A percentile compares a stretch with the other conserved stretches of the same genome.
These are phyloP conservation scores for Cyberlindnera maclurae DNA, from an alignment of 805 yeast species.

Conservation along the genomic window DNA sequence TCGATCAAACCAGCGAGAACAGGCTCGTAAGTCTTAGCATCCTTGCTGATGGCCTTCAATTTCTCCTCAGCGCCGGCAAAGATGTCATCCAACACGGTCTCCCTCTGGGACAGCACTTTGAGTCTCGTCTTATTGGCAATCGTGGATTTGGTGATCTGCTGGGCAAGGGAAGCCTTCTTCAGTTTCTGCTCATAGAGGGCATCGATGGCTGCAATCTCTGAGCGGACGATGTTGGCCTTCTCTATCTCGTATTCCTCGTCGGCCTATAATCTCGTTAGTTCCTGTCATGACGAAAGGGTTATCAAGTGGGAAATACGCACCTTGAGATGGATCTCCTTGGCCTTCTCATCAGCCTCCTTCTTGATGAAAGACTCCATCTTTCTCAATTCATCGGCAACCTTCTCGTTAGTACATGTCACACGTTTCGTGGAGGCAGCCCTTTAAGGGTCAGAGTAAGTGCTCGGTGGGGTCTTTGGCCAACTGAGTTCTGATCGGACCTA, in stretches of 20 bases:
- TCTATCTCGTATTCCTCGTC: conserved; percentile 99
- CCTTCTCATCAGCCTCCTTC: conserved; percentile 98
- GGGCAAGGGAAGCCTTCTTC: conserved; percentile 87
- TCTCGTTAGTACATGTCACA: neutral
- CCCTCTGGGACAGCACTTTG: conserved; percentile 81
- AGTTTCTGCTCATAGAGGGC: conserved; percentile 68
- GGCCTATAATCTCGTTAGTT: conserved; percentile 37
- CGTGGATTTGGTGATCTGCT: conserved; percentile 92
- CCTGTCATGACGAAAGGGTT: neutral
- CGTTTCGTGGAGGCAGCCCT: too few species aligned
- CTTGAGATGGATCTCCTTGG: conserved; percentile 89
- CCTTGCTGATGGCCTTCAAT: conserved; percentile 50
- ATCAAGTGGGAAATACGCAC: conserved; percentile 22
- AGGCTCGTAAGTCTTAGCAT: conserved; percentile 54
- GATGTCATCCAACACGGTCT: conserved; percentile 66
- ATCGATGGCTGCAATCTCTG: conserved; percentile 87
- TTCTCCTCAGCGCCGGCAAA: conserved; percentile 62
- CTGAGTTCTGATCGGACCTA: too few species aligned
- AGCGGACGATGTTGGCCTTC: conserved; percentile 89
- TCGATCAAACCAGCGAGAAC: conserved; percentile 72
- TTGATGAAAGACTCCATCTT: conserved; percentile 98
- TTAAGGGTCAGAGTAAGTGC: too few species aligned
- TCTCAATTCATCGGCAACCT: conserved; percentile 92
- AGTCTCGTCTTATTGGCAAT: conserved; percentile 93
- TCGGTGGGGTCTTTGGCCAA: too few species aligned